Evolutionary conservation across 2,329 filamentous ascomycete genomes (phyloP), one percentile per base, ranked within the genome.

Genomic region (Penicillium sp.): DNA sequence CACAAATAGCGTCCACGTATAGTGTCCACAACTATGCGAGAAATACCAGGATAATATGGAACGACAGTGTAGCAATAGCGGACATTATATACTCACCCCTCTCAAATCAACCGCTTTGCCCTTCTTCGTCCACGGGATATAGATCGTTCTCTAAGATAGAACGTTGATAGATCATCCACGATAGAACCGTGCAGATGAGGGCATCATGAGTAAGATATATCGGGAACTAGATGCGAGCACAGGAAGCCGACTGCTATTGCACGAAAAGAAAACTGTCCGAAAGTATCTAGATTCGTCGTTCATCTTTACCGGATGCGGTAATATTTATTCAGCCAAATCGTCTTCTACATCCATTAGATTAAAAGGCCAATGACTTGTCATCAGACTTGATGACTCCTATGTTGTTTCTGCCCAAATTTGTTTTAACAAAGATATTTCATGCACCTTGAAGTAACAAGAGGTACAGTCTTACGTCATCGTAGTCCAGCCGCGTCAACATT

Each of bases 181-280:
- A 59, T 21, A 69, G 50, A 3, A 70, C 50, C 2, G 67, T 69
- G n/a, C 66, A 59, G 46, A 71, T 68, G 3, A 70, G 46, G 1
- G 62, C 62, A 35, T 67, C 65, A 58, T 70, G 69, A 6, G 70
- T 50, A 9, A 71, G 55, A 55, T 71, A 71, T 10, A 71, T 63
- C 11, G 68, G 61, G 57, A 70, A 69, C 10, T 62, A 14, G 69
- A 25, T 2, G 65, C 62, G 4, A 44, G 39, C 7, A 63, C 60
- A 3, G 70, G 57, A 29, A 68, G 10, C 3, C 50, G 56, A n/a
- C 62, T 57, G 4, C 62, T 59, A 44, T 62, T 57, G 26, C 51
- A 57, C 3, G 68, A 69, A 57, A 69, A 65, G 29, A 67, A 65
- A 10, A 68, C 62, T 5, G 8, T 6, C 9, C 10, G 26, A 27